These are phyloP conservation scores for Medicago arabica DNA, from an alignment of 306 rosid species.

Conservation along the genomic window DNA sequence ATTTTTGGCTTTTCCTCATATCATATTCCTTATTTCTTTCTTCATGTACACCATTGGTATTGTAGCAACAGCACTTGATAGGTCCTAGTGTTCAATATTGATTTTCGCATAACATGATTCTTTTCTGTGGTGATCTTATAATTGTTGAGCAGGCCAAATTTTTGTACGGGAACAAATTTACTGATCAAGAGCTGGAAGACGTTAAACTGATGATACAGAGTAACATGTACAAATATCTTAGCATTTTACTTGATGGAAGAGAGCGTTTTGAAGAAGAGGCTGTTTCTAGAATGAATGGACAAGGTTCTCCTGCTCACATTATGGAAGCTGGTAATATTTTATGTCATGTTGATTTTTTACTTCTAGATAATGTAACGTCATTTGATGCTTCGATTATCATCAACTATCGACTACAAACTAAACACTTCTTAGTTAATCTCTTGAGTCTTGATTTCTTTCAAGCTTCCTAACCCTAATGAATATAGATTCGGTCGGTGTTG, in stretches of 20 bases:
- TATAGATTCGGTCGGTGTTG: slow-evolving; percentile 7
- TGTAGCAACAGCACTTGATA: too few species aligned
- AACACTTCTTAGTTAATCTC: slow-evolving; percentile 17
- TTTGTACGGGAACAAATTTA: slow-evolving; percentile 82
- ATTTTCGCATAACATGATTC: slow-evolving; percentile 31
- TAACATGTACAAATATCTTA: slow-evolving; percentile 93
- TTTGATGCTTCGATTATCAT: slow-evolving; percentile 16
- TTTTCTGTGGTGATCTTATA: slow-evolving; percentile 37
- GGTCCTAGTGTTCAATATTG: slow-evolving; percentile 18
- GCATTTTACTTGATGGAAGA: slow-evolving; percentile 94
- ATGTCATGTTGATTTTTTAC: slow-evolving; percentile 16
- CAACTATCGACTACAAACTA: not conserved
- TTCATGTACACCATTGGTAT: too few species aligned
- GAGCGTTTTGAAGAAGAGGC: slow-evolving; percentile 98
- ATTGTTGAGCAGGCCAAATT: slow-evolving; percentile 77
- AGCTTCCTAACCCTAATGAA: slow-evolving; percentile 9
- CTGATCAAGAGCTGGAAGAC: slow-evolving; percentile 75
- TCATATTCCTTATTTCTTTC: too few species aligned
- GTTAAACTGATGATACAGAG: slow-evolving; percentile 95
- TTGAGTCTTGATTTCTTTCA: slow-evolving; percentile 17
- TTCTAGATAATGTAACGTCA: not conserved
- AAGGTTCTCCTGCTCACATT: slow-evolving; percentile 51
- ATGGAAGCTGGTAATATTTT: slow-evolving; percentile 59
- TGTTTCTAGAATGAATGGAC: slow-evolving; percentile 56
- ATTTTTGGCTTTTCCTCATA: too few species aligned